Base-by-base conservation (phyloP, 1,284 basidiomycete genomes). In the Cryptococcus sp. region DNA sequence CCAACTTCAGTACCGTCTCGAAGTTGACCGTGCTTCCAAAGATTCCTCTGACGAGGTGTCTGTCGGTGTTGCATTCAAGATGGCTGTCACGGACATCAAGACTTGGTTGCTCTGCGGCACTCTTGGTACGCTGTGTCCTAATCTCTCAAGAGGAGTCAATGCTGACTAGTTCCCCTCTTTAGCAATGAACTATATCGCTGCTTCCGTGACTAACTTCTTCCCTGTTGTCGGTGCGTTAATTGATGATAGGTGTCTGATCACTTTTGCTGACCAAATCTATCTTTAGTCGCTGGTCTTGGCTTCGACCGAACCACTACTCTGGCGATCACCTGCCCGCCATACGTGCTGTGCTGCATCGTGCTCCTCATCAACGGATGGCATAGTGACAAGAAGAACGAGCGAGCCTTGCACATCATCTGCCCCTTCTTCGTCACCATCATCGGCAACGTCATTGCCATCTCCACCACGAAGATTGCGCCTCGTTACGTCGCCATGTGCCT, bases 381-480 rank as follows among this genome's bases (percentile, higher is more conserved):
- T 58, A 72, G 68, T 17, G 76, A 76, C 66, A 70, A 72, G 61
- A 72, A 62, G 48, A 64, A 64, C 20, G 69, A 74, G 50, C 69
- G 75, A 38, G 47, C 56, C 10, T 57, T 65, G 15, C 65, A 67
- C 55, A 64, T 72, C 58, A 57, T 67, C 51, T 44, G 34, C 37
- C 70, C 70, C 16, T 66, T 69, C 61, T 45, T 66, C 40, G 53
- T 70, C 62, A 65, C 66, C 40, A 64, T 69, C 29, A 57, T 68
- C 59, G 63, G 58, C 55, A 71, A 90, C 72, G 67, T 87, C 48
- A 84, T 93, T 51, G 86, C 89, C 1, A 82, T 87, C 54, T 58
- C 73, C 0, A 78, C 78, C 0, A 69, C 72, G 46, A 68, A 64
- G 23, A 65, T 63, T 4, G 78, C 69, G 5, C 68, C 74, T 15